Percentiles rank a stretch among this genome's conserved stretches.
Evolutionary conservation across 495 filamentous ascomycete genomes (phyloP).

Genomic region (Aspergillus heteromorphus): DNA sequence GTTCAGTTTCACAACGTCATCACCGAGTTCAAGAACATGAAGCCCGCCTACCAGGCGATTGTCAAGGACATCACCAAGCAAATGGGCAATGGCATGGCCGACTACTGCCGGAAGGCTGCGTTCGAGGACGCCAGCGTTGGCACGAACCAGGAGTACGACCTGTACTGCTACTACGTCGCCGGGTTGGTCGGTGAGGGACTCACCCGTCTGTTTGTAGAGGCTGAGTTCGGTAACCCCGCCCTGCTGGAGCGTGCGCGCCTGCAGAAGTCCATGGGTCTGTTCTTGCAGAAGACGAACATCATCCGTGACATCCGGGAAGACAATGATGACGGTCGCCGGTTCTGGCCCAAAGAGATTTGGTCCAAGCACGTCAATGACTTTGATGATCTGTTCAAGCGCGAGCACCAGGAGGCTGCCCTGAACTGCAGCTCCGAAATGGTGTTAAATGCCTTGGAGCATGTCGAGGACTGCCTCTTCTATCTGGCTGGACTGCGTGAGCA

Average conservation of each 20-base stretch:
- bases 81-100: slow-evolving; percentile 99
- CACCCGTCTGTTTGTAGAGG: slow-evolving; percentile 86
- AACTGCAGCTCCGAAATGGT: slow-evolving; percentile 95
- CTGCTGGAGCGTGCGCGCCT: slow-evolving; percentile 72
- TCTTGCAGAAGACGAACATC: slow-evolving; percentile 97
- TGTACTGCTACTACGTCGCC: slow-evolving; percentile 98
- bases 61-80: slow-evolving; percentile 91
- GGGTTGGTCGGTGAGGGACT: slow-evolving; percentile 91
- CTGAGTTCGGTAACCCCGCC: slow-evolving; percentile 78
- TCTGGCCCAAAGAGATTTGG: slow-evolving; percentile 96
- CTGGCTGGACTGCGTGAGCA: slow-evolving; percentile 94
- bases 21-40: slow-evolving; percentile 82
- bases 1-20: slow-evolving; percentile 88
- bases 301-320: slow-evolving; percentile 94
- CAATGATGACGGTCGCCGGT: slow-evolving; percentile 74
- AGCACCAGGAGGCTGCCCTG: slow-evolving; percentile 73
- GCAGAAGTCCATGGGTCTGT: slow-evolving; percentile 93
- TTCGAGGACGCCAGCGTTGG: slow-evolving; percentile 71
- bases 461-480: slow-evolving; percentile 93
- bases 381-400: slow-evolving; percentile 79
- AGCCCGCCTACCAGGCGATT: slow-evolving; percentile 75
- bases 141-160: slow-evolving; percentile 82
- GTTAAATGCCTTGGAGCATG: slow-evolving; percentile 78
- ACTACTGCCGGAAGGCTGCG: slow-evolving; percentile 80
- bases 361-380: slow-evolving; percentile 86